phyloP scores from a whole-genome alignment of 2,329 filamentous ascomycete genomes.

The Fusarium goolgardi region DNA sequence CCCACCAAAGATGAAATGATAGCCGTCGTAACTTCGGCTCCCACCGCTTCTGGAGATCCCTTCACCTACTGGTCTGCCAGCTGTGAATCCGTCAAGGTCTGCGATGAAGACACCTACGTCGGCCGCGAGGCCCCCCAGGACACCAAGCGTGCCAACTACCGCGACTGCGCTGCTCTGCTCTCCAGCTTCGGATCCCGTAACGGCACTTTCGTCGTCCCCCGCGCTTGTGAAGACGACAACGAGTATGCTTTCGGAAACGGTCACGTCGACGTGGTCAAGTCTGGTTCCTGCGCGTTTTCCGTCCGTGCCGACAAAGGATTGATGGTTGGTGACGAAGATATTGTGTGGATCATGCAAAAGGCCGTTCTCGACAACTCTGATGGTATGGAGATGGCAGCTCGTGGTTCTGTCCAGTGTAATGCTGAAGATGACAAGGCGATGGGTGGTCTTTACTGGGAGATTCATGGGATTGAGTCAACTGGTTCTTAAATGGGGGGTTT shows the following conservation, averaged over 20 bases:
- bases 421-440: slow-evolving; percentile 15
- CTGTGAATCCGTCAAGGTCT: slow-evolving; percentile 40
- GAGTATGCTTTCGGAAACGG: slow-evolving; percentile 22
- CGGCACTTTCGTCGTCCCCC: slow-evolving; percentile 48
- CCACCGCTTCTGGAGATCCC: slow-evolving; percentile 14
- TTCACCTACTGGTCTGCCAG: slow-evolving; percentile 46
- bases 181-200: slow-evolving; percentile 48
- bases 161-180: slow-evolving; percentile 49
- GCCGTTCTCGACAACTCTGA: slow-evolving; percentile 34
- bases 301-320: slow-evolving; percentile 41
- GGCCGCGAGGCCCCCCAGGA: slow-evolving; percentile 27
- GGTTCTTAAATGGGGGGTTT: slow-evolving; percentile 8
- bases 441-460: slow-evolving; percentile 36
- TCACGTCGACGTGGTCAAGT: slow-evolving; percentile 44
- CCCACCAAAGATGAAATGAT: slow-evolving; percentile 26
- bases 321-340: slow-evolving; percentile 31
- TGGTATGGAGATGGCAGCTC: slow-evolving; percentile 31
- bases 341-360: slow-evolving; percentile 32
- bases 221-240: slow-evolving; percentile 20
- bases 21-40: slow-evolving; percentile 31
- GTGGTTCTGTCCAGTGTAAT: slow-evolving; percentile 29
- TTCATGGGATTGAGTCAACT: slow-evolving; percentile 23
- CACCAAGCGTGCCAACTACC: slow-evolving; percentile 47
- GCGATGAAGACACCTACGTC: slow-evolving; percentile 45
- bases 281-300: slow-evolving; percentile 45